Percentiles rank a stretch among this genome's conserved stretches.
These are phyloP conservation scores for Epichloe hybrida DNA, from an alignment of 2,329 filamentous ascomycete genomes.

Conservation along the genomic window DNA sequence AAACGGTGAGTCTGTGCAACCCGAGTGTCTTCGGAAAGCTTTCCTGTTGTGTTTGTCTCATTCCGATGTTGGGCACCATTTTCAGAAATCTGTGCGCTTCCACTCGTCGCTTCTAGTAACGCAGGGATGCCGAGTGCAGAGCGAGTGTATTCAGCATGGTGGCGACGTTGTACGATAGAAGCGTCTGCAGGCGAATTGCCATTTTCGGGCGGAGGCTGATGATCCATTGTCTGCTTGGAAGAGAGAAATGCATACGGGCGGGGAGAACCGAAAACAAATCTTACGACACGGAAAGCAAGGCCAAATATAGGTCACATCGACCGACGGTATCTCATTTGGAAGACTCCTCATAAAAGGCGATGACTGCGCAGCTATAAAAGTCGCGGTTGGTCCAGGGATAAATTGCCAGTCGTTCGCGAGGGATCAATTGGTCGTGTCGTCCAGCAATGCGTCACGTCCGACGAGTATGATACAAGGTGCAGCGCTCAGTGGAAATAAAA, in stretches of 20 bases:
- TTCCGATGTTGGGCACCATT: neutral
- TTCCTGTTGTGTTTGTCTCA: neutral
- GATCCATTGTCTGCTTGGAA: neutral
- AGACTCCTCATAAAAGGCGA: neutral
- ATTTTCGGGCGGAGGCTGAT: neutral
- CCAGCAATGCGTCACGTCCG: neutral
- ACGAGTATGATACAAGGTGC: neutral
- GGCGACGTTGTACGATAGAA: neutral
- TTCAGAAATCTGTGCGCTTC: neutral
- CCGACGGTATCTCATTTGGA: neutral
- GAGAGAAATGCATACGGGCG: neutral
- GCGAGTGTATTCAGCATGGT: neutral
- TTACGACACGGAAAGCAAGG: neutral
- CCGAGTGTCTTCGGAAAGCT: neutral
- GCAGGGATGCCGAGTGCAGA: constrained; percentile 2
- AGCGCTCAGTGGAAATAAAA: neutral
- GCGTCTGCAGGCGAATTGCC: neutral
- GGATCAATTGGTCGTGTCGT: neutral
- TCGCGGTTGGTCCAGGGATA: neutral
- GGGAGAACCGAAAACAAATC: neutral
- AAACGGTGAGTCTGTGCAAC: constrained; percentile 1
- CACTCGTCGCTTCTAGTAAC: constrained; percentile 1
- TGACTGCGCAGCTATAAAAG: neutral
- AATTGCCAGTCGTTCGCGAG: neutral
- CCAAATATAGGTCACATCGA: neutral